Evolutionary conservation across 164 flowering plant genomes (phyloP).

Genomic region (Cinnamomum chago): DNA sequence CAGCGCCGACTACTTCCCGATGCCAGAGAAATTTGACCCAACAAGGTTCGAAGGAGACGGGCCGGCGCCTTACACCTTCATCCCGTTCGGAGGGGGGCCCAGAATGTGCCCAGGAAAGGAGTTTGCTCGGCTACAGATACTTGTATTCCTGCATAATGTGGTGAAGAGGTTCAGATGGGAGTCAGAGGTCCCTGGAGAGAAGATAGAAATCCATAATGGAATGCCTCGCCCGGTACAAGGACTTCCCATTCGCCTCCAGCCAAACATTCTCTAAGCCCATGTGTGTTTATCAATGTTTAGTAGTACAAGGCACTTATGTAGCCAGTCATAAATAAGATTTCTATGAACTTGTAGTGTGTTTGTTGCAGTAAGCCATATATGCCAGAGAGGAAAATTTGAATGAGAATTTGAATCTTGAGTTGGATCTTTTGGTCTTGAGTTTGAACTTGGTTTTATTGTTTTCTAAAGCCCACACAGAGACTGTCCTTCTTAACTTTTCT

Average conservation of each 20-base stretch:
- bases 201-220: not conserved
- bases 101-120: constrained; percentile 10
- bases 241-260: constrained; percentile 8
- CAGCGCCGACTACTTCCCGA: constrained; percentile 9
- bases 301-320: no score
- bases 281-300: no score
- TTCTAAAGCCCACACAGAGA: no score
- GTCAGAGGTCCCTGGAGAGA: not conserved
- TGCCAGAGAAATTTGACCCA: constrained; percentile 21
- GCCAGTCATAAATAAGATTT: no score
- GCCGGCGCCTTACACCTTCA: constrained; percentile 14
- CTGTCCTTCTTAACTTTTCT: no score
- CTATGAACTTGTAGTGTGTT: no score
- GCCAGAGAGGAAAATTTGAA: no score
- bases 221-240: constrained; percentile 1
- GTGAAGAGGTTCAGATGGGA: constrained; percentile 8
- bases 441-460: no score
- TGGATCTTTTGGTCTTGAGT: no score
- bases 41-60: constrained; percentile 19
- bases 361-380: no score
- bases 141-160: constrained; percentile 4
- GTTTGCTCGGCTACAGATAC: constrained; percentile 7
- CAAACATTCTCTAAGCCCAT: not conserved
- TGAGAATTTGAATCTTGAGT: no score
- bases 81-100: constrained; percentile 22